These are phyloP conservation scores for Hypsizygus marmoreus DNA, from an alignment of 768 basidiomycete genomes.

Conservation along the genomic window DNA sequence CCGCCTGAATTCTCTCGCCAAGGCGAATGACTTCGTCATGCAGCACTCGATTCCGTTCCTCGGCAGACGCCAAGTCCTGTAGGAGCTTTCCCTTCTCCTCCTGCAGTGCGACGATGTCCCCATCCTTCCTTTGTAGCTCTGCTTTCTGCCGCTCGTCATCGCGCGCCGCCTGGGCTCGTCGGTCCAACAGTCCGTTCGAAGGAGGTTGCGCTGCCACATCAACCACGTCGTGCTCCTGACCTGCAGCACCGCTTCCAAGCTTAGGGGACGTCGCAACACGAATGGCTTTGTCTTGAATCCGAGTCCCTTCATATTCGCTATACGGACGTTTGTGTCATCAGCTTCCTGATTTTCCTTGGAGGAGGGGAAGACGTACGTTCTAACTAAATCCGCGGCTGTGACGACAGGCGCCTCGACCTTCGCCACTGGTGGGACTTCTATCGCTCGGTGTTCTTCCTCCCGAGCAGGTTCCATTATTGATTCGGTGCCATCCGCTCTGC, in stretches of 20 bases:
- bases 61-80: constrained; percentile 7
- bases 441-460: too few species aligned
- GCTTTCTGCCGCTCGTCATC: too few species aligned
- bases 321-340: not conserved
- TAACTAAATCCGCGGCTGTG: too few species aligned
- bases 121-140: not conserved
- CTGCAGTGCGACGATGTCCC: not conserved
- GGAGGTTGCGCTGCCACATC: constrained; percentile 9
- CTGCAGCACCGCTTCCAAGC: not conserved
- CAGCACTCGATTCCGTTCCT: constrained; percentile 9
- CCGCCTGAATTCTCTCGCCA: not conserved
- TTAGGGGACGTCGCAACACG: constrained; percentile 1
- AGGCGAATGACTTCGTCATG: constrained; percentile 8
- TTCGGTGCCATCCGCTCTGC: too few species aligned
- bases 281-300: not conserved
- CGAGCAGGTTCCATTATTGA: too few species aligned
- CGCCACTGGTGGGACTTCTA: too few species aligned
- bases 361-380: too few species aligned
- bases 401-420: too few species aligned
- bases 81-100: constrained; percentile 2
- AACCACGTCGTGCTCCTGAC: constrained; percentile 8
- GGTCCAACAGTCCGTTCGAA: constrained; percentile 6
- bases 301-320: not conserved
- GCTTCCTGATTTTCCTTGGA: not conserved
- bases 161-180: constrained; percentile 1